These are phyloP conservation scores for peach (Prunus persica) DNA, from an alignment of 306 rosid species.

Conservation along the genomic window Prunus_persica_NCBIv2 NC_034009.1:22890501-22891000, in stretches of 20 bases:
- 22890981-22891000: conserved; percentile 32
- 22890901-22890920: conserved; percentile 55
- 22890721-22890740: conserved; percentile 54
- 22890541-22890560: conserved; percentile 58
- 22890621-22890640: conserved; percentile 53
- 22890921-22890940: conserved; percentile 49
- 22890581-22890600: conserved; percentile 74
- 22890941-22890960: conserved; percentile 56
- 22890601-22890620: conserved; percentile 76
- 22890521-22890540: conserved; percentile 51
- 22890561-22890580: conserved; percentile 59
- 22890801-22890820: background rate
- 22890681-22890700: conserved; percentile 34
- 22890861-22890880: conserved; percentile 48
- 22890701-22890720: conserved; percentile 44
- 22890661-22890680: conserved; percentile 25
- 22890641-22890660: conserved; percentile 18
- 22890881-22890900: conserved; percentile 53
- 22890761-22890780: background rate
- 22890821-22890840: background rate
- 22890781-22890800: background rate
- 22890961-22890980: conserved; percentile 74
- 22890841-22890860: conserved; percentile 47
- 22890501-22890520: conserved; percentile 74
- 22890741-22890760: conserved; percentile 26